These are phyloP conservation scores for Starmerella bombicola DNA, from an alignment of 805 yeast species.

Conservation along the genomic window DNA sequence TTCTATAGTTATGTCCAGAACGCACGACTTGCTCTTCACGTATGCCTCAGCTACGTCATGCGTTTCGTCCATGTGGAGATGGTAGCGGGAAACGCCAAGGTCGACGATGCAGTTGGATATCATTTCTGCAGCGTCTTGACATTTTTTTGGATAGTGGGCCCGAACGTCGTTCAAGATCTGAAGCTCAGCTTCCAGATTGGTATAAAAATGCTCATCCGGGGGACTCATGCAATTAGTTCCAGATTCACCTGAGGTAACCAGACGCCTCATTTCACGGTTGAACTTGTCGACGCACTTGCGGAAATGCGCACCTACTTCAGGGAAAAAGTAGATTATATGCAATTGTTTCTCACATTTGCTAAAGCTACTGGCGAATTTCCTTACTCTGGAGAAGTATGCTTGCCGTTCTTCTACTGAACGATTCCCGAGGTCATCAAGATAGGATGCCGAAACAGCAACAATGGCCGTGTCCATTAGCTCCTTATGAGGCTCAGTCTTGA, in stretches of 20 bases:
- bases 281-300: slow-evolving; percentile 7
- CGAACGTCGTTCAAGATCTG: slow-evolving; percentile 11
- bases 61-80: slow-evolving; percentile 2
- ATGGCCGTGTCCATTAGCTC: slow-evolving; percentile 8
- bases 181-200: slow-evolving; percentile 13
- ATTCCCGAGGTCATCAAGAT: slow-evolving; percentile 8
- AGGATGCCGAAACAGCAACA: slow-evolving; percentile 4
- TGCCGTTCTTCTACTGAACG: not conserved
- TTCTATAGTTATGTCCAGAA: slow-evolving; percentile 12
- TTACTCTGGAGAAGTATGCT: slow-evolving; percentile 3
- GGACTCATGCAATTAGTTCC: not conserved
- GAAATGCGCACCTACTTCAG: slow-evolving; percentile 12
- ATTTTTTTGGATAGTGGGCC: slow-evolving; percentile 12
- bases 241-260: slow-evolving; percentile 1
- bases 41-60: slow-evolving; percentile 8
- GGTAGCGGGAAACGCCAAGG: slow-evolving; percentile 13
- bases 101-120: slow-evolving; percentile 16
- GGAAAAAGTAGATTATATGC: slow-evolving; percentile 8
- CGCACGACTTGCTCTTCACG: slow-evolving; percentile 8
- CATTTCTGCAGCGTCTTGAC: slow-evolving; percentile 12
- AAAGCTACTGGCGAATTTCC: not conserved
- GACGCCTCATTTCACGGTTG: slow-evolving; percentile 13
- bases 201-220: slow-evolving; percentile 11
- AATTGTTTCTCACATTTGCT: not conserved
- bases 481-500: slow-evolving; percentile 4